Evolutionary conservation across 306 rosid genomes (phyloP), one percentile per base, ranked within the genome.

Genomic region (Medicago lupulina): DNA sequence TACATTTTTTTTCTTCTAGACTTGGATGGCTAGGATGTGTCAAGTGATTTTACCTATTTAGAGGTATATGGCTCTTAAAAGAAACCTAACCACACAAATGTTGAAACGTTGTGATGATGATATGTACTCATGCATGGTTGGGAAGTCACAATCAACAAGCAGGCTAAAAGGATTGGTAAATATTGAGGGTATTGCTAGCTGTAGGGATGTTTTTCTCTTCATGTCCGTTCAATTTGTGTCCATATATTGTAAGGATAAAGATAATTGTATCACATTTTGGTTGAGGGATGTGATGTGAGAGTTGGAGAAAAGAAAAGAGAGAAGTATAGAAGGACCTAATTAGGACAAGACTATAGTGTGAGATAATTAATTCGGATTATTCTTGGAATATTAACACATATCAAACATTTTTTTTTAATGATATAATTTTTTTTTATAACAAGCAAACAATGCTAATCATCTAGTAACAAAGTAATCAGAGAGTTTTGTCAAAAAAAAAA

Each of bases 91-190:
- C 85, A 55, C 79, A 81, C 60, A 75, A 21, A n/a, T 79, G 36
- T 2, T 43, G 31, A 38, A 72, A 82, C 75, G 74, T 41, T 38
- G 68, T 31, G 71, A 18, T 65, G 77, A 18, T 75, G 59, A 5
- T 44, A 31, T 70, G 73, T 76, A 64, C 49, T 73, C 83, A 64
- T 84, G 81, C 86, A 71, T 84, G 73, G 85, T 81, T 84, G 81
- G 69, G 70, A 71, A 70, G 88, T 85, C 88, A 43, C 79, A 67
- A 70, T 85, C 88, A 84, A 54, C 18, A 75, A 19, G 49, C 15
- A 6, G 61, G 31, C 18, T 13, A 64, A 63, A n/a, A 14, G 53
- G 53, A 43, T 73, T 64, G 64, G 51, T 57, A 72, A 82, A 71
- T 76, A 55, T 76, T 82, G 21, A 78, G 76, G 81, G 53, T 72